phyloP scores from a whole-genome alignment of 225 moss, liverwort and hornwort species.

The Pleurozium schreberi region DNA sequence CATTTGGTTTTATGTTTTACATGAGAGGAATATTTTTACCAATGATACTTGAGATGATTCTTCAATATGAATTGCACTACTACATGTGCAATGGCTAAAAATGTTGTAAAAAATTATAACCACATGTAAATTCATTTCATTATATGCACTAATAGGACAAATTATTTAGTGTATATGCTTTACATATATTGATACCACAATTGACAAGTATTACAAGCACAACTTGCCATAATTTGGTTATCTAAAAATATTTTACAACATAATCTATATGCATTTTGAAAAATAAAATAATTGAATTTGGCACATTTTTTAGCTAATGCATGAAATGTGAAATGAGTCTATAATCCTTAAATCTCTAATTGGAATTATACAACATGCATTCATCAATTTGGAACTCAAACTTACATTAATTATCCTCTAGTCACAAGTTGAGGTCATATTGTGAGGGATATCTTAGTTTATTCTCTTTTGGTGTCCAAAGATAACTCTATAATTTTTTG shows the following conservation, averaged over 20 bases:
- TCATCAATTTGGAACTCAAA: background rate
- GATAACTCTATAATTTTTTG: fast-evolving
- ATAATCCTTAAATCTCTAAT: background rate
- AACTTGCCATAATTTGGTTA: background rate
- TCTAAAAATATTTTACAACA: background rate
- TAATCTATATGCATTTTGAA: background rate
- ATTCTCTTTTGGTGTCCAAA: background rate
- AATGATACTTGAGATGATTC: background rate
- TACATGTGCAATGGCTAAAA: background rate
- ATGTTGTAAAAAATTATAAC: background rate
- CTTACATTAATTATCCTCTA: background rate
- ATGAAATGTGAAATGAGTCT: background rate
- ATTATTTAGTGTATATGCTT: background rate
- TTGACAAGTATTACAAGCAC: background rate
- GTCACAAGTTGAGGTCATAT: background rate
- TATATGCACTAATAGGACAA: fast-evolving
- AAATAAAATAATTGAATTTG: background rate
- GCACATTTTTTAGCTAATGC: background rate
- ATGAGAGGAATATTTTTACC: background rate
- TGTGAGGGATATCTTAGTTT: no score
- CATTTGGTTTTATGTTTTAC: no score
- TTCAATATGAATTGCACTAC: background rate
- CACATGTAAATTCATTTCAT: background rate
- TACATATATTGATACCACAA: fast-evolving
- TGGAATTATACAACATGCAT: background rate